These are phyloP conservation scores for Fallopia convolvulus DNA, from an alignment of 148 eudicot genomes.

Conservation along the genomic window DNA sequence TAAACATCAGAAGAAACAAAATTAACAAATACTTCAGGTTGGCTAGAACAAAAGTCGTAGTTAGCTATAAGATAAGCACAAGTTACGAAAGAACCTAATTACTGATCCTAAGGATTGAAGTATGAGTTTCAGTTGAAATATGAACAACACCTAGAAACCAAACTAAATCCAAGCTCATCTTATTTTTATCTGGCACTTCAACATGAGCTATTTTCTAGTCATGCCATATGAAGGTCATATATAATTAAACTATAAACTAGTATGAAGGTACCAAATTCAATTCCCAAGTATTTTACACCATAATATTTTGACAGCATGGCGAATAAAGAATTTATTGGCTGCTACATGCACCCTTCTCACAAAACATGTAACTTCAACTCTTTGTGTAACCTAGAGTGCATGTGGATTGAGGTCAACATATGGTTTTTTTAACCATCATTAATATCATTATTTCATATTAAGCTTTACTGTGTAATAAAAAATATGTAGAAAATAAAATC, in stretches of 20 bases:
- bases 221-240: background rate
- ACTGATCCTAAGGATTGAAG: background rate
- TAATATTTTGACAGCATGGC: background rate
- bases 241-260: background rate
- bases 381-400: background rate
- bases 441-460: background rate
- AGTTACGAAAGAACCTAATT: background rate
- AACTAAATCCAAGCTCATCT: background rate
- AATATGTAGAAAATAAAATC: background rate
- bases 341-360: background rate
- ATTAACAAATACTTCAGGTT: slow-evolving; percentile 3
- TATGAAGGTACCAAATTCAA: background rate
- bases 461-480: background rate
- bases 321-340: background rate
- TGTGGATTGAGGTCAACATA: background rate
- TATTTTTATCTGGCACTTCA: background rate
- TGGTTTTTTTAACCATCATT: background rate
- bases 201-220: background rate
- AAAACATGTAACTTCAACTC: background rate
- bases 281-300: background rate
- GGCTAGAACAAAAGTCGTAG: background rate
- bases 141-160: background rate
- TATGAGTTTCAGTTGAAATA: background rate
- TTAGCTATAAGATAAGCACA: background rate
- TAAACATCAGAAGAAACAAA: background rate